Evolutionary conservation across 306 rosid species (phyloP), one percentile per base, ranked within the genome.

Genomic region (Glycine latifolia): DNA sequence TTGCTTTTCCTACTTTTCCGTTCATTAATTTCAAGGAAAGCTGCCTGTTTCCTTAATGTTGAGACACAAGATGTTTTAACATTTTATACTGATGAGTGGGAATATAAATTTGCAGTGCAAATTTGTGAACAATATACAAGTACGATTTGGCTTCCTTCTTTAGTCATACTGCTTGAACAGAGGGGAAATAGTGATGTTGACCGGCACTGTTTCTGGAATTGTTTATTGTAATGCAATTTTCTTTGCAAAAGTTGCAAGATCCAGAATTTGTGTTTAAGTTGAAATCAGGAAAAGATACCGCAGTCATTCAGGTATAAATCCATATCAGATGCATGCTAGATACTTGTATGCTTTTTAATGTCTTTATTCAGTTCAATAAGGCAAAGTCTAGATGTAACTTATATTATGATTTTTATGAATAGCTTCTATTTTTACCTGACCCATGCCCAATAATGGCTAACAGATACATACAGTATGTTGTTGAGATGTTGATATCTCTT

Each of bases 111-210:
- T 81, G 95, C 88, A 5, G 74, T 88, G 77, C 95, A 90, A 78
- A 80, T 95, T 43, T 90, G 97, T 82, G 97, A 87, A 77, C 97
- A 93, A 54, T 91, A 85, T 85, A 68, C 97, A 4, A 89, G 91
- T 87, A 39, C 70, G 87, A 89, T 85, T 48, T 95, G 99, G 97
- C 94, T 95, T 87, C 99, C 95, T 73, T 87, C 97, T 85, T 83
- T 95, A 60, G 92, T 91, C 78, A 14, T 75, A 84, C 50, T 90
- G 68, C 86, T 91, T 78, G 81, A 84, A n/a, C 89, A 73, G 79
- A 63, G 86, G 53, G 89, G 75, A 78, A 79, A 43, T 26, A 79
- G 67, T 71, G 65, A 67, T 55, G 59, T 75, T 67, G 74, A 76
- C 26, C 90, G 77, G 86, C 81, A 56, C 20, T 79, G 33, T 82